Conservation (phyloP, 768 basidiomycete species). For the Naematelia aurantialba region DNA sequence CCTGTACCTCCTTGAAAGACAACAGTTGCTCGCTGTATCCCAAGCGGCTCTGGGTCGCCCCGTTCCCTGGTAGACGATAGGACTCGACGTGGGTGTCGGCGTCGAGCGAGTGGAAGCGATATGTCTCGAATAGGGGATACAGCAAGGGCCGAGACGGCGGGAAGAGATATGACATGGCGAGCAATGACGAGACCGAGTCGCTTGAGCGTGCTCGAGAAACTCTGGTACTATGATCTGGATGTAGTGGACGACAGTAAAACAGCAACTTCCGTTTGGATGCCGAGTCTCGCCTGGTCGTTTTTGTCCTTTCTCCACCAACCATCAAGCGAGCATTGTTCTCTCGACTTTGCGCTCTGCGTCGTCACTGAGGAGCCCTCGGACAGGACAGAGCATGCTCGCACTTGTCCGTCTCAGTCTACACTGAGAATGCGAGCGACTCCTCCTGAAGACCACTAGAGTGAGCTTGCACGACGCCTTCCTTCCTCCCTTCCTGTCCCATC, state of each 20-base stretch:
- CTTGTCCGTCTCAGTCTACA: too few relatives aligned
- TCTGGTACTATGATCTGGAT: too few relatives aligned
- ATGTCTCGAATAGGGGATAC: slow-evolving; percentile 48
- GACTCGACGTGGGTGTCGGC: slow-evolving; percentile 21
- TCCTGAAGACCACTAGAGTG: neutral
- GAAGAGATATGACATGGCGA: slow-evolving; percentile 33
- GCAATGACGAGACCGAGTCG: neutral
- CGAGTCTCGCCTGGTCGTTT: too few relatives aligned
- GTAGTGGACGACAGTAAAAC: too few relatives aligned
- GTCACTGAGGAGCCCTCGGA: too few relatives aligned
- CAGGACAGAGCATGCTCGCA: too few relatives aligned
- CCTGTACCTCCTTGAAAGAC: slow-evolving; percentile 36
- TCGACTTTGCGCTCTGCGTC: too few relatives aligned
- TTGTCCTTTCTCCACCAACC: too few relatives aligned
- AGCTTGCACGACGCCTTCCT: neutral
- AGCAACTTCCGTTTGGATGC: too few relatives aligned
- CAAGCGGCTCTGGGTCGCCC: slow-evolving; percentile 36
- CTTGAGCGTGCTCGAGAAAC: too few relatives aligned
- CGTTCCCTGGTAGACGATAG: slow-evolving; percentile 26
- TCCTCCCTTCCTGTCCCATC: neutral
- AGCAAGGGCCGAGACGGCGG: slow-evolving; percentile 27
- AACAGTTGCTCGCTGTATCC: slow-evolving; percentile 21
- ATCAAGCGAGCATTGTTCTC: too few relatives aligned
- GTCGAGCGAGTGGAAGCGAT: slow-evolving; percentile 38
- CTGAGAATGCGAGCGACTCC: neutral